A percentile compares a stretch with the other conserved stretches of the same genome.
Evolutionary conservation across 352 stramenopile species (phyloP).

Genomic region (Globisporangium paddicum): DNA sequence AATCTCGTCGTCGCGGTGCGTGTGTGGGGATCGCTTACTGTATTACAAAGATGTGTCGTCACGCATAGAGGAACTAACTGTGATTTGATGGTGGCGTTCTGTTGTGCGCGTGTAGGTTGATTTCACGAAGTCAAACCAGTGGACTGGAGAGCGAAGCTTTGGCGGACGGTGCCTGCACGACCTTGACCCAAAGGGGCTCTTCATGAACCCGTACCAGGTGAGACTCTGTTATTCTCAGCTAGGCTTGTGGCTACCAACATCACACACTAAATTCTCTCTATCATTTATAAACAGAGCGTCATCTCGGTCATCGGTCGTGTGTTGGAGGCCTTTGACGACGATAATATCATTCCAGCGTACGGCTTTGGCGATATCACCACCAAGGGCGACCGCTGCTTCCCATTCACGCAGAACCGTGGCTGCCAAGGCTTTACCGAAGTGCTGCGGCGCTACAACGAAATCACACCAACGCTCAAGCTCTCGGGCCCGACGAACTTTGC

Average conservation of each 20-base stretch:
- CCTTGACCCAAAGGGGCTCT: slow-evolving; percentile 35
- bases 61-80: background rate
- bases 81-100: background rate
- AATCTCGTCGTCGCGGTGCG: slow-evolving; percentile 58
- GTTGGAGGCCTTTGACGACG: slow-evolving; percentile 73
- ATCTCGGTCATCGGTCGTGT: slow-evolving; percentile 74
- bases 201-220: slow-evolving; percentile 64
- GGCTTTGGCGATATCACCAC: slow-evolving; percentile 63
- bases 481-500: slow-evolving; percentile 64
- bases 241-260: background rate
- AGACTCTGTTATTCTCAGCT: slow-evolving; percentile 5
- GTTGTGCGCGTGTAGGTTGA: slow-evolving; percentile 36
- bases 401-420: slow-evolving; percentile 26
- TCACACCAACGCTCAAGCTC: slow-evolving; percentile 52
- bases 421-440: slow-evolving; percentile 59
- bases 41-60: no score
- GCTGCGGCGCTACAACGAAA: slow-evolving; percentile 47
- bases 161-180: slow-evolving; percentile 50
- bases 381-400: slow-evolving; percentile 40
- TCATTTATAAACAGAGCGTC: slow-evolving; percentile 30
- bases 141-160: slow-evolving; percentile 63
- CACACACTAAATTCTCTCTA: no score
- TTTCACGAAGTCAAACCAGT: slow-evolving; percentile 70
- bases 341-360: slow-evolving; percentile 71
- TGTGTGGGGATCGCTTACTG: slow-evolving; percentile 1